A percentile compares a stretch with the other conserved stretches of the same genome.
Conservation (phyloP, 192 early-diverging fungal species). For the Nowakowskiella sp. region DNA sequence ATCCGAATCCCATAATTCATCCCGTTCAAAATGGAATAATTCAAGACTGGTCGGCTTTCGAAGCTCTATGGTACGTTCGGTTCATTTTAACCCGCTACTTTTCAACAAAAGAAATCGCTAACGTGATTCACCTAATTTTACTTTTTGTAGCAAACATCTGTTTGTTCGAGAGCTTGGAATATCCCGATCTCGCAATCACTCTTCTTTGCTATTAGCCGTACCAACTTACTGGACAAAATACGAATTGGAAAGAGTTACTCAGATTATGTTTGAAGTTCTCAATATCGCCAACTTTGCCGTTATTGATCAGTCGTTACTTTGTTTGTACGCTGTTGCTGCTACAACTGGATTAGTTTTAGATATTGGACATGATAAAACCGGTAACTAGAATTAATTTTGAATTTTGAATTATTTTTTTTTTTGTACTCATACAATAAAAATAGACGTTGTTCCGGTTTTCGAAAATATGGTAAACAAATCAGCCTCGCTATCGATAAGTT, state of each 20-base stretch:
- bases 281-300: slow-evolving; percentile 78
- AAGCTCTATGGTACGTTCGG: slow-evolving; percentile 10
- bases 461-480: slow-evolving; percentile 62
- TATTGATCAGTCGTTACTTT: slow-evolving; percentile 74
- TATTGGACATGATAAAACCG: slow-evolving; percentile 78
- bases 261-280: slow-evolving; percentile 88
- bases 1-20: slow-evolving; percentile 17
- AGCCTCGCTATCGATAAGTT: slow-evolving; percentile 49
- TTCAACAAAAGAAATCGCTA: too few relatives aligned
- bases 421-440: background rate
- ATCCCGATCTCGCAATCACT: slow-evolving; percentile 65
- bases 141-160: slow-evolving; percentile 53
- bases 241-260: slow-evolving; percentile 69
- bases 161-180: slow-evolving; percentile 71
- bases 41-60: slow-evolving; percentile 51
- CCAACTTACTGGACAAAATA: slow-evolving; percentile 77
- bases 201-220: slow-evolving; percentile 66
- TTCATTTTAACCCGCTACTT: background rate
- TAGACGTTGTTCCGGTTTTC: slow-evolving; percentile 69
- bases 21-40: slow-evolving; percentile 56
- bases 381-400: slow-evolving; percentile 24
- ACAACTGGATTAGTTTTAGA: slow-evolving; percentile 82
- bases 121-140: slow-evolving; percentile 2
- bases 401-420: background rate
- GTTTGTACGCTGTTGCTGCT: slow-evolving; percentile 68